Evolutionary conservation across 169 alveolate species (phyloP), one percentile per base, ranked within the genome.

Genomic region (Cryptosporidium sp.): DNA sequence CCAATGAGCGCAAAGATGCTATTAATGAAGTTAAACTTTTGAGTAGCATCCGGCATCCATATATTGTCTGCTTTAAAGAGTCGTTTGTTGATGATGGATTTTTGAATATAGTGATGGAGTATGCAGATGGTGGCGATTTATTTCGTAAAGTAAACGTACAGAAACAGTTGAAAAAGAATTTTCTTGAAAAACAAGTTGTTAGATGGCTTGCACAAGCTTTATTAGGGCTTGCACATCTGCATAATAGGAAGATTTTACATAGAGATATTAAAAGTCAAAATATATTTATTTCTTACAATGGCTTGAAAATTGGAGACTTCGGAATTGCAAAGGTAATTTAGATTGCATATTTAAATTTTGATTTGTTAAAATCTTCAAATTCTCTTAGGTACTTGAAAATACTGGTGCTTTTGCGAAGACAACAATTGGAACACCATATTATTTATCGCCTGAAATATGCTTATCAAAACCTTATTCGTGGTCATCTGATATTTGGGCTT

Each of bases 401-500:
- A 95, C 99, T 1, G 92, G 94, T 35, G 98, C 97, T 69, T 97
- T 96, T 93, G 99, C 99, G 29, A 93, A 94, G 68, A 98, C 99
- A 16, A 93, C 96, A 93, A 97, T 98, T 45, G 99, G 99, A 58
- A 99, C 99, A 6, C 99, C 99, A 0, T 99, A 97, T 95, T 99
- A 98, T 94, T 93, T 99, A 92, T 97, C 99, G 35, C 99, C 99
- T 0, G 99, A 99, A 94, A 96, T 98, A 69, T 98, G 99, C 41
- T 29, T 65, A 7, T 80, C 89, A 41, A 80, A 80, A 35, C 89
- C 89, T 18, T 80, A 80, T 39, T 80, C 89, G 6, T 95, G 98
- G 95, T 98, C 99, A 85, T 97, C 99, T 52, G 99, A 98, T 94
- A 96, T 98, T 7, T 98, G 99, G 99, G 99, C 99, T 0, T 91